A percentile compares a stretch with the other conserved stretches of the same genome.
Evolutionary conservation across 73 alveolate species (phyloP).

Genomic region (Blepharisma stoltei): DNA sequence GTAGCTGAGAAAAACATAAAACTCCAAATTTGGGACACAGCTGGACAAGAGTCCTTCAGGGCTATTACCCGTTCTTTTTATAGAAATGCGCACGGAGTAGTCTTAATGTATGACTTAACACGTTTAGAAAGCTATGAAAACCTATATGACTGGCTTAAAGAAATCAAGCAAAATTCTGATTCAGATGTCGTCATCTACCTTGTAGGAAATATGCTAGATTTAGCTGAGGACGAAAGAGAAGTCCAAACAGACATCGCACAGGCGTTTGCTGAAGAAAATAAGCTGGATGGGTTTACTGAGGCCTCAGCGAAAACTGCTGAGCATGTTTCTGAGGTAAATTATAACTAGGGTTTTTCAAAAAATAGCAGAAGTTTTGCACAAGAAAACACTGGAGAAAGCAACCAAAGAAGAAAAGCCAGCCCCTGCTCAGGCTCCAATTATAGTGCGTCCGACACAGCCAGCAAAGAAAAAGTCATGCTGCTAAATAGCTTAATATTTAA

Average conservation of each 20-base stretch:
- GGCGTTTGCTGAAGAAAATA: background rate
- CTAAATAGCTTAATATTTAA: background rate
- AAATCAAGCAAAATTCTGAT: constrained; percentile 37
- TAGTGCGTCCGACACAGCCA: constrained; percentile 12
- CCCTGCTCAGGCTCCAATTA: background rate
- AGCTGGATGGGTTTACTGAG: constrained; percentile 21
- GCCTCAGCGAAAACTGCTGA: constrained; percentile 29
- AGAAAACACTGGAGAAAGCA: background rate
- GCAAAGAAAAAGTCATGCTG: background rate
- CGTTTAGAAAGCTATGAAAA: constrained; percentile 48
- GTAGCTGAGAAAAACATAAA: constrained; percentile 61
- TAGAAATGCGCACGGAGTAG: constrained; percentile 87
- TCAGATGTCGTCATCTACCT: constrained; percentile 34
- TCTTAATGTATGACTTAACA: constrained; percentile 85
- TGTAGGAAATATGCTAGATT: constrained; percentile 56
- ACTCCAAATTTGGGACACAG: constrained; percentile 95
- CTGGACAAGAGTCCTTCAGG: constrained; percentile 94
- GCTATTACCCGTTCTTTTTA: constrained; percentile 81
- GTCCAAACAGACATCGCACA: constrained; percentile 5
- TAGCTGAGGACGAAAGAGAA: constrained; percentile 53
- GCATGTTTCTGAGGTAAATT: constrained; percentile 17
- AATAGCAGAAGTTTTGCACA: constrained; percentile 17
- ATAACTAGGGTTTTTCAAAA: constrained; percentile 19
- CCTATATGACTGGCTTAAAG: constrained; percentile 52
- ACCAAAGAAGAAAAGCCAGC: constrained; percentile 12